These are phyloP conservation scores for Friedmanniomyces simplex DNA, from an alignment of 495 filamentous ascomycete genomes.

Conservation along the genomic window DNA sequence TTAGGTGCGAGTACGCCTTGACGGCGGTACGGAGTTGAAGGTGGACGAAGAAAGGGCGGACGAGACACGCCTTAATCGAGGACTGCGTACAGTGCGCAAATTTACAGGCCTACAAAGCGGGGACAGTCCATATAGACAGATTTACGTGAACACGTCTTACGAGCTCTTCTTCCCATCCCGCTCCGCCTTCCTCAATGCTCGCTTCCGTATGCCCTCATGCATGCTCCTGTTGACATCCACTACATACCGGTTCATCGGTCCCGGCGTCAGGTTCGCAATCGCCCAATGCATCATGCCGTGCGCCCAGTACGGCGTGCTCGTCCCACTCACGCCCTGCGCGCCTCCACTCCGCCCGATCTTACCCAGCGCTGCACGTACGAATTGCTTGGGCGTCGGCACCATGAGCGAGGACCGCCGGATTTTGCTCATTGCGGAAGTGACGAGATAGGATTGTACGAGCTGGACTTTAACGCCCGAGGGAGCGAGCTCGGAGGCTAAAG, in stretches of 20 bases:
- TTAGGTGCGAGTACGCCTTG: too few relatives aligned
- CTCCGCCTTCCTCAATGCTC: constrained; percentile 81
- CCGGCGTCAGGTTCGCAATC: constrained; percentile 54
- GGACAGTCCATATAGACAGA: too few relatives aligned
- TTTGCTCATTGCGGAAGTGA: constrained; percentile 95
- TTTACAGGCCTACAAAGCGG: too few relatives aligned
- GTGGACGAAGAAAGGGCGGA: too few relatives aligned
- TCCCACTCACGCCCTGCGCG: constrained; percentile 61
- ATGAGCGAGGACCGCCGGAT: constrained; percentile 62
- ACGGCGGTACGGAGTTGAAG: too few relatives aligned
- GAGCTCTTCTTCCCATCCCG: constrained; percentile 59
- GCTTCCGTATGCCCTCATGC: constrained; percentile 76
- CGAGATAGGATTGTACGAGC: constrained; percentile 79
- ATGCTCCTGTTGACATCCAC: constrained; percentile 62
- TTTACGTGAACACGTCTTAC: not conserved
- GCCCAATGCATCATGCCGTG: constrained; percentile 85
- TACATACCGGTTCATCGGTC: constrained; percentile 51
- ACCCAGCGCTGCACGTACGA: constrained; percentile 65
- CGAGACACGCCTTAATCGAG: too few relatives aligned
- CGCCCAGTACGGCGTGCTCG: constrained; percentile 84
- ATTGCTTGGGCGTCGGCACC: constrained; percentile 71
- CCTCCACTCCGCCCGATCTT: constrained; percentile 76
- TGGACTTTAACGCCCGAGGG: constrained; percentile 72
- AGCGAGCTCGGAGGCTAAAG: constrained; percentile 73
- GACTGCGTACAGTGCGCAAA: too few relatives aligned